Evolutionary conservation across 345 rosid species (phyloP).

Genomic region (Brassica rapa): DNA sequence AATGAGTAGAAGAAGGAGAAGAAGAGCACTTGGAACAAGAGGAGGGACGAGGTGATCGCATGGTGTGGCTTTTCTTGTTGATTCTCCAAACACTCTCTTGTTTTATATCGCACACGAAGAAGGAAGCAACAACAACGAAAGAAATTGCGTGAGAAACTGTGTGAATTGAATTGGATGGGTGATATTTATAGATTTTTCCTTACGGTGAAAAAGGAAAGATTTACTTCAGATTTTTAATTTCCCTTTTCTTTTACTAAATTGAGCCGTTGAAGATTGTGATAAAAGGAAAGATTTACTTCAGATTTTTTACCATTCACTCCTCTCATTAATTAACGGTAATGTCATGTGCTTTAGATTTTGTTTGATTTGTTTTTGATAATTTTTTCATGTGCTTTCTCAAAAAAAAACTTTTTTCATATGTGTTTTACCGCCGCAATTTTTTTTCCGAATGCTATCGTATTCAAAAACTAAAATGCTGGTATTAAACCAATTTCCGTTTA

Average conservation of each 20-base stretch:
- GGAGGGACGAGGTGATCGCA: neutral
- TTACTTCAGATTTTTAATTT: neutral
- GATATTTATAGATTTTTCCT: neutral
- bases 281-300: neutral
- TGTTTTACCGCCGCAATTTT: too few species aligned
- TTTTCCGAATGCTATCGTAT: too few species aligned
- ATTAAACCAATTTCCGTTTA: too few species aligned
- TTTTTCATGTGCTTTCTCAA: too few species aligned
- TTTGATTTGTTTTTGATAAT: too few species aligned
- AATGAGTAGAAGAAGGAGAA: neutral
- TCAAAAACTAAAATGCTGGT: too few species aligned
- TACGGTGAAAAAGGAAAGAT: neutral
- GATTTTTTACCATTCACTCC: neutral
- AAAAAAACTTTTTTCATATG: too few species aligned
- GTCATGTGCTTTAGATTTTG: too few species aligned
- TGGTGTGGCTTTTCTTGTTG: neutral
- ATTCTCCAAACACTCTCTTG: neutral
- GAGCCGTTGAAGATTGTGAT: neutral
- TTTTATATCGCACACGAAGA: neutral
- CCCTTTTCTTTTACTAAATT: too few species aligned
- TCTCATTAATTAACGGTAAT: too few species aligned
- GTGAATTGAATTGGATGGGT: neutral
- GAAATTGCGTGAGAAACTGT: neutral
- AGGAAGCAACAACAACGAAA: neutral
- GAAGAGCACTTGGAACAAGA: neutral